A percentile compares a stretch with the other conserved stretches of the same genome.
These are phyloP conservation scores for Phytophthora hybrid DNA, from an alignment of 352 stramenopile genomes.

Conservation along the genomic window DNA sequence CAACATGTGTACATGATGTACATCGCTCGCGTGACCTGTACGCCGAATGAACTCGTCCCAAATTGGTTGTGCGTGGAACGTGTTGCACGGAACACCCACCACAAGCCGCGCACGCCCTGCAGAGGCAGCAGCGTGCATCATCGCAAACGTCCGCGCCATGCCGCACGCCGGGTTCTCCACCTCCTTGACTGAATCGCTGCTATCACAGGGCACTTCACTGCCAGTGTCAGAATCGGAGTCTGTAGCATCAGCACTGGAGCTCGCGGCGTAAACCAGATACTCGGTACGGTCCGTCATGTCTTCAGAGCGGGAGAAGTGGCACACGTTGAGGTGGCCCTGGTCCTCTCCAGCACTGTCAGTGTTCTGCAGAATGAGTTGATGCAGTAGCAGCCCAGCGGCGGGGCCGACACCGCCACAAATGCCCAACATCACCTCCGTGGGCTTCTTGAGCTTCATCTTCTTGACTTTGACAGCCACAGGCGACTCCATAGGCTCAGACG, in stretches of 20 bases:
- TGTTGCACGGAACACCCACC: slow-evolving; percentile 76
- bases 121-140: slow-evolving; percentile 64
- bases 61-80: slow-evolving; percentile 76
- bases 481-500: slow-evolving; percentile 9
- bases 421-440: slow-evolving; percentile 64
- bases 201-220: slow-evolving; percentile 4
- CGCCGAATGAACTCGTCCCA: slow-evolving; percentile 75
- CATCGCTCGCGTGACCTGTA: slow-evolving; percentile 30
- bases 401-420: slow-evolving; percentile 81
- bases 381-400: slow-evolving; percentile 72
- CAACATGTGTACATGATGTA: slow-evolving; percentile 73
- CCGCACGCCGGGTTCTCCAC: slow-evolving; percentile 76
- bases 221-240: slow-evolving; percentile 32
- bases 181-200: slow-evolving; percentile 4
- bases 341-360: slow-evolving; percentile 71
- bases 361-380: slow-evolving; percentile 78
- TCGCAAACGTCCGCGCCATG: slow-evolving; percentile 79
- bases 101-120: slow-evolving; percentile 54
- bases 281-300: slow-evolving; percentile 82
- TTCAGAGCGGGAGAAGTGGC: slow-evolving; percentile 77
- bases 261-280: slow-evolving; percentile 51
- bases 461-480: slow-evolving; percentile 18
- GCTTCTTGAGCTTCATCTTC: slow-evolving; percentile 23
- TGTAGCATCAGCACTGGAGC: slow-evolving; percentile 13
- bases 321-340: slow-evolving; percentile 73